Base-by-base conservation (phyloP, 2,329 filamentous ascomycete species). In the Aspergillus awamori region DNA sequence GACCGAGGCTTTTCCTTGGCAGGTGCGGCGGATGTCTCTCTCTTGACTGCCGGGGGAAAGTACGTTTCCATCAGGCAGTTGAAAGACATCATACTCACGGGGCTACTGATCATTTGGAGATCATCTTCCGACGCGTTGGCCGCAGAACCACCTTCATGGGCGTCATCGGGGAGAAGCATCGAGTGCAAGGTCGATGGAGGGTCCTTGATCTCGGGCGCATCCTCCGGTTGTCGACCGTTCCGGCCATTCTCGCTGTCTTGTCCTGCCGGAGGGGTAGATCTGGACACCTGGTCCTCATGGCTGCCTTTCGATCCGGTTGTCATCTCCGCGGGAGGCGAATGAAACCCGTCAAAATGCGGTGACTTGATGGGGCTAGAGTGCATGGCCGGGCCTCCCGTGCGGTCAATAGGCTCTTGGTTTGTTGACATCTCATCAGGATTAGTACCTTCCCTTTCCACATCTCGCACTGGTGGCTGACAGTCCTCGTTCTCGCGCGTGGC, bases 291-390 rank as follows among this genome's bases (percentile, higher is more conserved):
- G 13, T 49, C 51, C 15, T 24, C n/a, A 10, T 22, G 43, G 45
- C 49, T 39, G 10, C 22, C 26, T 15, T 38, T 52, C 10, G 38
- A 52, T 36, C 48, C 43, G 22, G 55, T 47, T 8, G 17, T 60
- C 20, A 41, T 45, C 6, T 28, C 51, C 6, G 55, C 43, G 28
- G 22, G 33, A 38, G 53, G 33, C 33, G 53, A 62, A 10, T 62
- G 59, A 39, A 70, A 70, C 24, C 68, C 68, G 38, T 53, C 45
- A 48, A 70, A 70, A 24, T 53, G 58, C 8, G 68, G 68, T 41
- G 68, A 69, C 20, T 45, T 53, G 43, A 66, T 33, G 39, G 61
- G 63, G 43, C 65, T 69, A 48, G 55, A 57, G 17, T 58, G 54
- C n/a, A 47, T 24, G 5, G n/a, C 33, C 26, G 43, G n/a, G 28